Evolutionary conservation across 305 asterid genomes (phyloP), one percentile per base, ranked within the genome.

Genomic region (Rubia tinctorum): DNA sequence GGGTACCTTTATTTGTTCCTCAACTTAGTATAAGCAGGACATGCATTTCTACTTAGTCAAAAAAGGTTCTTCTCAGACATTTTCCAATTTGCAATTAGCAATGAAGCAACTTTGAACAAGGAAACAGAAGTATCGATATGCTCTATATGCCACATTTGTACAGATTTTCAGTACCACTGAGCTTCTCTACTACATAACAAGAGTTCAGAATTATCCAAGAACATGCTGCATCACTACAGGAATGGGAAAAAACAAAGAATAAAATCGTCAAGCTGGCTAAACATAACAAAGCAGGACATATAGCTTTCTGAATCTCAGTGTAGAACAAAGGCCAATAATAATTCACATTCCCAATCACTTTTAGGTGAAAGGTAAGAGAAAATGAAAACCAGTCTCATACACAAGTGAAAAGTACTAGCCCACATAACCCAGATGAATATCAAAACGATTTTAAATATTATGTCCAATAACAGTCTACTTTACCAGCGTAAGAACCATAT

Each of bases 161-260:
- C 27, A 56, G 12, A 58, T 58, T 58, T 58, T 58, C 64, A 58
- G 64, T 30, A 43, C 34, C 64, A 51, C n/a, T 53, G 64, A 53
- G 34, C 23, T 47, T 69, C 73, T 23, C n/a, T 69, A 51, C 64
- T 37, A 30, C 13, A 70, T 23, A 53, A n/a, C 65, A 37, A 49
- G 51, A 71, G 40, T 15, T 6, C 8, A 64, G 44, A 40, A 2
- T 45, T 42, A 17, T 43, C 20, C 4, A 11, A 62, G 12, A 63
- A 42, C 56, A 8, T 11, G 18, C 45, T 34, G 15, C 30, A 55
- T 70, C 61, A 72, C 64, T 18, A 53, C 59, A 53, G 18, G 59
- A 34, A 55, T 30, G 42, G 34, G 25, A 72, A 23, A 59, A 0
- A 40, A 53, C 15, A 23, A 58, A 23, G 65, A 40, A 59, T 42